Base-by-base conservation (phyloP, 2,329 filamentous ascomycete genomes). In the Dactylellina sp. region DNA sequence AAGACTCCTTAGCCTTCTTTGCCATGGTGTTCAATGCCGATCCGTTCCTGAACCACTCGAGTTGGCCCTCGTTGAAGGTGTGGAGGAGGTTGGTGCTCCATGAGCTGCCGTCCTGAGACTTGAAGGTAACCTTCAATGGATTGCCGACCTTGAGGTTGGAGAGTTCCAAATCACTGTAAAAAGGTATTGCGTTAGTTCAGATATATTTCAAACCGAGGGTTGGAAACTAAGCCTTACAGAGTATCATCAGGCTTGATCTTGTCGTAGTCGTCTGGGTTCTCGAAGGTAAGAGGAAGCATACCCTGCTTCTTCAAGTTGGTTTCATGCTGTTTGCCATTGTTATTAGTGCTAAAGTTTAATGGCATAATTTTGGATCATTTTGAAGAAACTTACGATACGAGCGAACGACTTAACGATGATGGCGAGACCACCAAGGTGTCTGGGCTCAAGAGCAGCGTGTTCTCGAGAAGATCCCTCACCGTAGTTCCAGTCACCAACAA, bases 221-320 rank as follows among this genome's bases (percentile, higher is more conserved):
- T 32, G 28, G 9, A 11, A 14, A 18, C 1, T 2, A 75, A 78
- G 80, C 86, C 62, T 63, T 59, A 75, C 71, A 75, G 89, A 84
- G 90, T 93, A 86, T 97, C 95, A 75, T 95, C 89, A 78, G 93
- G 91, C 82, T 90, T 88, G 83, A 99, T 93, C 88, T 92, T 96
- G 83, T 99, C 95, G 84, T 99, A 99, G 84, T 99, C 95, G 82
- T 90, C 94, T 66, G 94, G 94, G 81, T 98, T 89, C 70, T 88
- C 84, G 85, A 99, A 99, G 80, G 93, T 98, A 77, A 99, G 88
- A 80, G 95, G 95, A 85, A 99, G 91, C 94, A 99, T 97, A 84
- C 95, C 95, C 89, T 99, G 95, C 90, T 99, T 99, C 92, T 99
- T 99, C 86, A 99, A 85, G 89, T 99, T 99, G 86, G 95, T 99